These are phyloP conservation scores for Gloeopeniophorella convolvens DNA, from an alignment of 768 basidiomycete species.

Conservation along the genomic window DNA sequence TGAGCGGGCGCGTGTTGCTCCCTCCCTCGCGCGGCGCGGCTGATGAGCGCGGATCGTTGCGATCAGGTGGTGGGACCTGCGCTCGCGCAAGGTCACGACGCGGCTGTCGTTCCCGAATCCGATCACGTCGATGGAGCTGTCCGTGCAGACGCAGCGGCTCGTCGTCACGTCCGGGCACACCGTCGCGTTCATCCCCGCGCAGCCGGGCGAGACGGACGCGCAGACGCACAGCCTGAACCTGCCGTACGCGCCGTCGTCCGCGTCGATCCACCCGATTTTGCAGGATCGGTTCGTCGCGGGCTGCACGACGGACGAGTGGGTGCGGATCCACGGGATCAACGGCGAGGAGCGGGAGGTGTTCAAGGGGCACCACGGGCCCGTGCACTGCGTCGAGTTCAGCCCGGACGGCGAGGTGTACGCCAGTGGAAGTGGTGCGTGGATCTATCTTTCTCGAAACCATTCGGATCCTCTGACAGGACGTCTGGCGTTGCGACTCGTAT, in stretches of 20 bases:
- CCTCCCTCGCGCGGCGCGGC: neutral
- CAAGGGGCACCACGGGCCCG: constrained; percentile 97
- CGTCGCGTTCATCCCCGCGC: constrained; percentile 83
- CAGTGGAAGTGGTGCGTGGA: constrained; percentile 85
- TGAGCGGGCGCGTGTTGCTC: constrained; percentile 37
- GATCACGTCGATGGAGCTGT: constrained; percentile 93
- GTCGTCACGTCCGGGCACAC: constrained; percentile 89
- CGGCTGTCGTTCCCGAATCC: constrained; percentile 67
- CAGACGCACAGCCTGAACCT: constrained; percentile 73
- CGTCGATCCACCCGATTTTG: constrained; percentile 85
- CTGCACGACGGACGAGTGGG: constrained; percentile 89
- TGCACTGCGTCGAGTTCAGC: constrained; percentile 88
- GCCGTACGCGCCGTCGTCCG: constrained; percentile 85
- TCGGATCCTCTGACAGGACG: constrained; percentile 7
- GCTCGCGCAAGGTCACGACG: constrained; percentile 66
- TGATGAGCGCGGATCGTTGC: constrained; percentile 11
- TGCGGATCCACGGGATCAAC: constrained; percentile 84
- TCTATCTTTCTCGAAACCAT: neutral
- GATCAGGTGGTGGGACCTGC: constrained; percentile 92
- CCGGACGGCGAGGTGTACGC: constrained; percentile 98
- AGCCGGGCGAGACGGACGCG: constrained; percentile 42
- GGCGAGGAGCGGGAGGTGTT: constrained; percentile 88
- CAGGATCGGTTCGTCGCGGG: constrained; percentile 93
- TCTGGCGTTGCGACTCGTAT: constrained; percentile 13
- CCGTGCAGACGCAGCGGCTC: constrained; percentile 69